Base-by-base conservation (phyloP, 2,329 filamentous ascomycete genomes). In the Penicillium palitans region DNA sequence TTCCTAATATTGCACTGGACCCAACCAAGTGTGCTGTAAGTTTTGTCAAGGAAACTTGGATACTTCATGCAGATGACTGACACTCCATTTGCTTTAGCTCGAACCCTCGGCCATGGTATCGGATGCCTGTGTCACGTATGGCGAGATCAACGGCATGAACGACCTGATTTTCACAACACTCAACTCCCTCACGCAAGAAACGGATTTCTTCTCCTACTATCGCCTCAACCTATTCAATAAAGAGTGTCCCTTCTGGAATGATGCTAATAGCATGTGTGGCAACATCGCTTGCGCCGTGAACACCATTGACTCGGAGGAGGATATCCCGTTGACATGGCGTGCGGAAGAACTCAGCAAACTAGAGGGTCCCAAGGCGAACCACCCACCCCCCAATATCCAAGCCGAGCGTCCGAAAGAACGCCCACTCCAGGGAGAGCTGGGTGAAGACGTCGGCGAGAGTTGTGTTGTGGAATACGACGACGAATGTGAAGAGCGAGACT, bases 151-250 rank as follows among this genome's bases (percentile, higher is more conserved):
- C 72, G 80, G 82, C 41, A 82, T 99, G 54, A 99, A 98, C 77
- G 77, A 82, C 65, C 84, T 86, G 60, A 82, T 97, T 62, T 87
- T 88, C 68, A 90, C 92, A 19, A 84, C 87, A 52, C 79, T 99
- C 66, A 84, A 90, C 68, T 88, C 90, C 55, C 85, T 99, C 46
- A 96, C 91, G 0, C 86, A 86, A 67, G 87, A 90, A 53, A 96
- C 93, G 74, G 95, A 99, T 77, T 99, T 97, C 83, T 99, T 99
- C 78, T 93, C 93, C 53, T 92, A 98, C 77, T 99, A 98, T 79
- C 89, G 95, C 58, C 80, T 99, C 46, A 98, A 97, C 74, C 84
- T 99, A 21, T 99, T 91, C 77, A 90, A 96, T 76, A 96, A 95
- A 76, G 87, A 86, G 77, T 99, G 95, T 71, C 95, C 95, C 0